Conservation (phyloP, 2,329 filamentous ascomycete species). For the Penicillium freii region DNA sequence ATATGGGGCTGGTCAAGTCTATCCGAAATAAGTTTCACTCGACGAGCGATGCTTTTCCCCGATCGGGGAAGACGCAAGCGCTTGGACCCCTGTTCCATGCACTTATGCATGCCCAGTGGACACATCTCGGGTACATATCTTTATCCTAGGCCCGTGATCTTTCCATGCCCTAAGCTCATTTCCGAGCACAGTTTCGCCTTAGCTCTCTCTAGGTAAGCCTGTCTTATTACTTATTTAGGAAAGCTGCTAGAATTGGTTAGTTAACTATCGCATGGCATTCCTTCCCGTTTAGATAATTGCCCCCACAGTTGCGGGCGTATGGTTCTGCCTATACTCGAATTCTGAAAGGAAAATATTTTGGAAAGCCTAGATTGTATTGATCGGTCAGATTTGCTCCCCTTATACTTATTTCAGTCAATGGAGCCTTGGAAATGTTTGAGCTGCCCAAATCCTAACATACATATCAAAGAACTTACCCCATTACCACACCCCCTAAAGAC, state of each 20-base stretch:
- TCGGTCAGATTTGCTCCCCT: not conserved
- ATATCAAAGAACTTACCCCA: not conserved
- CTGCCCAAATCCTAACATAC: not conserved
- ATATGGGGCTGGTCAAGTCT: not conserved
- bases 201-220: no score
- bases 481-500: no score
- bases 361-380: not conserved
- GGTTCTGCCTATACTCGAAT: not conserved
- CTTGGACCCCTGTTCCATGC: not conserved
- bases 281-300: not conserved
- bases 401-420: not conserved
- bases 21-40: conserved; percentile 9
- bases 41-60: conserved; percentile 22
- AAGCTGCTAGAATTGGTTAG: not conserved
- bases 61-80: conserved; percentile 8
- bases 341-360: not conserved
- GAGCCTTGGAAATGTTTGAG: not conserved
- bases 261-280: not conserved
- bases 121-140: not conserved
- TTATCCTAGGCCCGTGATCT: not conserved
- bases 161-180: conserved; percentile 5
- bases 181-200: not conserved
- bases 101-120: not conserved
- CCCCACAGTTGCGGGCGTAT: not conserved
- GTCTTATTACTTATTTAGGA: not conserved